These are phyloP conservation scores for Skeletonema menzelii DNA, from an alignment of 108 stramenopile genomes.

Conservation along the genomic window DNA sequence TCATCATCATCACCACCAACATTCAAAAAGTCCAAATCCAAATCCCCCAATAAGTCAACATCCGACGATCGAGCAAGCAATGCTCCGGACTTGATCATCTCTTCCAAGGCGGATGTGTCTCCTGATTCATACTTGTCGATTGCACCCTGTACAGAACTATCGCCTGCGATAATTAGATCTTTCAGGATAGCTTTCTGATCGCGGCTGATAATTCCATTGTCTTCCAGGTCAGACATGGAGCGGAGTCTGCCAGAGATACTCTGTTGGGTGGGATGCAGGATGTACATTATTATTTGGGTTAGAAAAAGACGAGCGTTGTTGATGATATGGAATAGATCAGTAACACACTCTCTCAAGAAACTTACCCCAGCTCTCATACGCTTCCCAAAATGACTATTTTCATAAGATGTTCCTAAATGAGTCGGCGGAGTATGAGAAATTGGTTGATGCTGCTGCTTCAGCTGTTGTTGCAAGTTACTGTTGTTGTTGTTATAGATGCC, in stretches of 20 bases:
- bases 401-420: constrained; percentile 66
- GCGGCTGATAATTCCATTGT: constrained; percentile 80
- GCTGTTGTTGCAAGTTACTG: constrained; percentile 4
- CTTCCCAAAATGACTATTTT: constrained; percentile 81
- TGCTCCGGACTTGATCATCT: constrained; percentile 69
- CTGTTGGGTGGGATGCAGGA: constrained; percentile 11
- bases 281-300: neutral
- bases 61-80: constrained; percentile 57
- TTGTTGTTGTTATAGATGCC: constrained; percentile 1
- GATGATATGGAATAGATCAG: neutral
- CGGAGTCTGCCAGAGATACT: constrained; percentile 82
- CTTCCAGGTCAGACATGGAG: constrained; percentile 84
- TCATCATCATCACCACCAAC: constrained; percentile 44
- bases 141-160: constrained; percentile 78
- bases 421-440: constrained; percentile 76
- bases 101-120: constrained; percentile 68
- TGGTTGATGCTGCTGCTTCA: neutral
- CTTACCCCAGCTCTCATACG: constrained; percentile 81
- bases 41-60: constrained; percentile 83
- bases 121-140: constrained; percentile 89
- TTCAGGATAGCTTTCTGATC: constrained; percentile 87
- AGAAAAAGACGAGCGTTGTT: neutral
- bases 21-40: constrained; percentile 88
- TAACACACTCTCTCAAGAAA: neutral
- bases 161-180: constrained; percentile 89